Conservation (phyloP, 2,329 filamentous ascomycete genomes). For the Pseudogymnoascus sp. region DNA sequence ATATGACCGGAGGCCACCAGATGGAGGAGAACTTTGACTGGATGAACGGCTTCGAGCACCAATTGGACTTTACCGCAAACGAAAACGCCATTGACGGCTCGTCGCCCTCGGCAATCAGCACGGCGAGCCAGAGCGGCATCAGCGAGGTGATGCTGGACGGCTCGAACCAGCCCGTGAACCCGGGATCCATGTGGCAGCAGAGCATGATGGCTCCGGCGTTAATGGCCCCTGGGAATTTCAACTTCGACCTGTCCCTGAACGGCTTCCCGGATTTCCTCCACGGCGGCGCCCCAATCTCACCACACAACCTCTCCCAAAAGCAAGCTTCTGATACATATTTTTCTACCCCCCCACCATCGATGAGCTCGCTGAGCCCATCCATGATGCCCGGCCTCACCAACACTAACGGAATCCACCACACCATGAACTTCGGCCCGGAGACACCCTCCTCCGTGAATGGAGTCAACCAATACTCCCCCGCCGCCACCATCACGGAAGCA, state of each 20-base stretch:
- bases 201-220: conserved; percentile 61
- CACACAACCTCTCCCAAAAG: conserved; percentile 64
- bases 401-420: conserved; percentile 51
- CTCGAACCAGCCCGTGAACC: conserved; percentile 51
- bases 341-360: conserved; percentile 65
- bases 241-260: conserved; percentile 63
- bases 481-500: conserved; percentile 56
- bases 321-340: conserved; percentile 68
- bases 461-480: conserved; percentile 47
- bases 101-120: conserved; percentile 92
- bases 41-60: conserved; percentile 72
- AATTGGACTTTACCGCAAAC: conserved; percentile 61
- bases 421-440: conserved; percentile 62
- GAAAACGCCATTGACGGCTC: conserved; percentile 85
- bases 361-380: conserved; percentile 66
- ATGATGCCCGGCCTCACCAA: conserved; percentile 56
- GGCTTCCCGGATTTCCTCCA: conserved; percentile 70
- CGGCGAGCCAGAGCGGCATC: conserved; percentile 81
- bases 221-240: conserved; percentile 53
- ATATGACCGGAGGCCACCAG: conserved; percentile 48
- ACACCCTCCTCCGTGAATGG: conserved; percentile 64
- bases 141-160: conserved; percentile 90
- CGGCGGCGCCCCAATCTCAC: conserved; percentile 63
- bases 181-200: conserved; percentile 59
- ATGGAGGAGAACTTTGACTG: conserved; percentile 77